Percentiles rank a stretch among this genome's conserved stretches.
Conservation (phyloP, 2,329 filamentous ascomycete genomes). For the Sarocladium strictum region DNA sequence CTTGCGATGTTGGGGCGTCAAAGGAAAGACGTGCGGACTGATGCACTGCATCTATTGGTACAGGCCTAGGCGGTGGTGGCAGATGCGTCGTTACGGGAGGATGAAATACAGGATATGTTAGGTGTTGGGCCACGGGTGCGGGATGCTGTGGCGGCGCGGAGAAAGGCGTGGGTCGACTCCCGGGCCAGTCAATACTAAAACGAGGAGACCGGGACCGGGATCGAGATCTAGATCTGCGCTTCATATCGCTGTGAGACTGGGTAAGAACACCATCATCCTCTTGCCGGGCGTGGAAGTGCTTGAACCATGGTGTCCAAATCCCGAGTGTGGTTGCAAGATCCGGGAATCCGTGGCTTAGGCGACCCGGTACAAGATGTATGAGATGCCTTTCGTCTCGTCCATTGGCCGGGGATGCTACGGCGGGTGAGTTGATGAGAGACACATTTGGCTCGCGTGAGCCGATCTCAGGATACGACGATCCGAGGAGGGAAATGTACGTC, state of each 20-base stretch:
- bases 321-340: not conserved
- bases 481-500: not conserved
- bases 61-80: constrained; percentile 16
- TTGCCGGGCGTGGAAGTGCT: not conserved
- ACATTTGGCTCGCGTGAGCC: not conserved
- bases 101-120: not conserved
- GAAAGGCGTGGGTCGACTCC: not conserved
- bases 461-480: not conserved
- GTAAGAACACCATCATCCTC: not conserved
- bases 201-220: not conserved
- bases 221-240: not conserved
- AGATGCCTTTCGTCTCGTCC: not conserved
- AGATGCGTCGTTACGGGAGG: constrained; percentile 6
- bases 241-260: not conserved
- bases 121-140: not conserved
- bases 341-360: not conserved
- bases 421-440: not conserved
- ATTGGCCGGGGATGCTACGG: not conserved
- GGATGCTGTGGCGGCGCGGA: not conserved
- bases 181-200: not conserved
- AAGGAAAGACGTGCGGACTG: constrained; percentile 11
- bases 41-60: not conserved
- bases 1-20: constrained; percentile 7
- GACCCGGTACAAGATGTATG: not conserved
- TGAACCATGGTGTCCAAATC: not conserved